Base-by-base conservation (phyloP, 2,329 filamentous ascomycete genomes). In the Biscogniauxia sp. region DNA sequence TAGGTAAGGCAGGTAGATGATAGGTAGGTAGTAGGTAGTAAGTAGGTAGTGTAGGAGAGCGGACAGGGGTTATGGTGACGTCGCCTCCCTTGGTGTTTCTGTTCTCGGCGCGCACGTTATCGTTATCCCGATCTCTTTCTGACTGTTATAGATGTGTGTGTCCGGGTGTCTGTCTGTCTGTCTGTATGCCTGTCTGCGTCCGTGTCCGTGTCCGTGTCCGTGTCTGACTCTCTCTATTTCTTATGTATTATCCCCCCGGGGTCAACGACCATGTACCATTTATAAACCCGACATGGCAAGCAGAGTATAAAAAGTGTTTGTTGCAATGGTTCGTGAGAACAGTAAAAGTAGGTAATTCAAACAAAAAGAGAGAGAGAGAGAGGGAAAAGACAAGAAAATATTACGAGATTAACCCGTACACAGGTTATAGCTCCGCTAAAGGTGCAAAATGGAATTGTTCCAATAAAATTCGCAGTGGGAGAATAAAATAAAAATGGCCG, bases 251-350 rank as follows among this genome's bases (percentile, higher is more conserved):
- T n/a, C 52, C 57, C 13, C 56, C 25, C 55, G 41, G 51, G 55
- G 25, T 51, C 55, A 57, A 41, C 17, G n/a, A 52, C 20, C 25
- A 15, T 28, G 5, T 19, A 25, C 50, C 20, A 26, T 60, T 66
- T 66, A 66, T 65, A 64, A 64, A 55, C 17, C 57, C 53, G 60
- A 61, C 66, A 68, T 68, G 58, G 25, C 61, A 59, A 62, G n/a
- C 57, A 28, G 51, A n/a, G 9, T 53, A 7, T 20, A 23, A 23
- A 23, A 23, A 56, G 15, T 45, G 6, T n/a, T 17, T 28, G 26
- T 51, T 19, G 20, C 20, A 8, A 41, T 23, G 20, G 51, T 53
- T 8, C 50, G 50, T 49, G 13, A 45, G 19, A 32, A 32, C 13
- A 25, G 45, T 51, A 32, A 25, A 17, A 28, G 50, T 23, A 23